These are phyloP conservation scores for Mantamonas sphyraenae DNA, from an alignment of 78 protist genomes.

Conservation along the genomic window DNA sequence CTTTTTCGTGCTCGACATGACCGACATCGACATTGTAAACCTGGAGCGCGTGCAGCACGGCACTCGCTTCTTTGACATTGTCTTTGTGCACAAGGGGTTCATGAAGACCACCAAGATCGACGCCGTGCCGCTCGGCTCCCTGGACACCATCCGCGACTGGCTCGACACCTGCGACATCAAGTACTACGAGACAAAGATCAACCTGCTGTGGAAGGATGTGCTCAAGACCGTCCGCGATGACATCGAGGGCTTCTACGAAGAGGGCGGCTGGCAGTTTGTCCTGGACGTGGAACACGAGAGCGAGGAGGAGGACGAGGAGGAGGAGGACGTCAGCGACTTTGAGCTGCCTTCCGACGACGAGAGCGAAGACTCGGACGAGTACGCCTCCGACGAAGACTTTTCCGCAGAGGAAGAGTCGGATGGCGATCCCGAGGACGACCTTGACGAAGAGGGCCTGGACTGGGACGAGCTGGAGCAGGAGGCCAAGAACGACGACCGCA, in stretches of 20 bases:
- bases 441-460: slow-evolving; percentile 42
- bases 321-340: slow-evolving; percentile 10
- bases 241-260: slow-evolving; percentile 48
- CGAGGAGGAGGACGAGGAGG: background rate
- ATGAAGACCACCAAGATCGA: slow-evolving; percentile 36
- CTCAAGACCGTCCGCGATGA: slow-evolving; percentile 55
- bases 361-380: background rate
- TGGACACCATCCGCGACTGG: slow-evolving; percentile 79
- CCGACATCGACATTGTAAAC: slow-evolving; percentile 83
- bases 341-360: background rate
- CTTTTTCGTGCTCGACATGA: slow-evolving; percentile 68
- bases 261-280: slow-evolving; percentile 79
- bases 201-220: slow-evolving; percentile 65
- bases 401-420: slow-evolving; percentile 30
- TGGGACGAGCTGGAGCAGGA: slow-evolving; percentile 42
- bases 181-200: slow-evolving; percentile 55
- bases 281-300: slow-evolving; percentile 18
- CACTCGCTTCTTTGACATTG: slow-evolving; percentile 78
- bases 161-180: slow-evolving; percentile 62
- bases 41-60: slow-evolving; percentile 72
- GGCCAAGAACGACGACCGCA: too few relatives aligned
- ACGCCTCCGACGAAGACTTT: background rate
- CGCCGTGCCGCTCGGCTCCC: slow-evolving; percentile 44
- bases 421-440: slow-evolving; percentile 19
- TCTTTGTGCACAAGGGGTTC: slow-evolving; percentile 80